phyloP scores from a whole-genome alignment of 257 asterid genomes.

The Gentiana dahurica region DNA sequence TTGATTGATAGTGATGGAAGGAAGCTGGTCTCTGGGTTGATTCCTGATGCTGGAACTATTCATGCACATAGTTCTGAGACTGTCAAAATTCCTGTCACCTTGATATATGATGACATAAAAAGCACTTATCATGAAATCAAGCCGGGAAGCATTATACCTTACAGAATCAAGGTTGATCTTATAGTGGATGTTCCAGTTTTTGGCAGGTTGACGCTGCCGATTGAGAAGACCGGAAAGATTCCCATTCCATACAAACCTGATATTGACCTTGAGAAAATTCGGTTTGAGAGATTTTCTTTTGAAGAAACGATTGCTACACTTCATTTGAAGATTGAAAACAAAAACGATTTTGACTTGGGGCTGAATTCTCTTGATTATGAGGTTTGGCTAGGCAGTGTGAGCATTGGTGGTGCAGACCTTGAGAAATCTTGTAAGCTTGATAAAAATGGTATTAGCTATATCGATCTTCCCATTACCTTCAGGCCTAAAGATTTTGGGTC shows the following conservation, averaged over 20 bases:
- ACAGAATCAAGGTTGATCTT: slow-evolving; percentile 71
- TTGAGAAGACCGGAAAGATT: slow-evolving; percentile 84
- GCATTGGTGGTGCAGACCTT: slow-evolving; percentile 69
- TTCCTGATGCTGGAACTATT: slow-evolving; percentile 93
- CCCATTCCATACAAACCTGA: slow-evolving; percentile 85
- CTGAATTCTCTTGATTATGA: slow-evolving; percentile 76
- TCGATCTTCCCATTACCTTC: slow-evolving; percentile 82
- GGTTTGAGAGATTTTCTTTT: slow-evolving; percentile 58
- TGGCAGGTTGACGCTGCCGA: slow-evolving; percentile 75
- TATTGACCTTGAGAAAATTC: slow-evolving; percentile 63
- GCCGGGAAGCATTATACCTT: slow-evolving; percentile 78
- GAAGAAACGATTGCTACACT: slow-evolving; percentile 81
- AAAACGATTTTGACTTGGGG: slow-evolving; percentile 78
- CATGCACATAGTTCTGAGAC: slow-evolving; percentile 88
- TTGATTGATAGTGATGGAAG: slow-evolving; percentile 79
- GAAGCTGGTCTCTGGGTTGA: slow-evolving; percentile 75
- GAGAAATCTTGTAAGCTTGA: slow-evolving; percentile 38
- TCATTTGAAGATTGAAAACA: slow-evolving; percentile 76
- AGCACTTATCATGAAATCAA: slow-evolving; percentile 59
- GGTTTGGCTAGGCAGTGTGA: slow-evolving; percentile 78
- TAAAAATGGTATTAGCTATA: slow-evolving; percentile 49
- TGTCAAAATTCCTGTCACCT: slow-evolving; percentile 53
- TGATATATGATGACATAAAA: slow-evolving; percentile 70
- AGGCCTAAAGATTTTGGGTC: slow-evolving; percentile 98
- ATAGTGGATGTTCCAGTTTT: slow-evolving; percentile 81